Base-by-base conservation (phyloP, 1,139 yeast genomes). In the Maudiozyma humilis region DNA sequence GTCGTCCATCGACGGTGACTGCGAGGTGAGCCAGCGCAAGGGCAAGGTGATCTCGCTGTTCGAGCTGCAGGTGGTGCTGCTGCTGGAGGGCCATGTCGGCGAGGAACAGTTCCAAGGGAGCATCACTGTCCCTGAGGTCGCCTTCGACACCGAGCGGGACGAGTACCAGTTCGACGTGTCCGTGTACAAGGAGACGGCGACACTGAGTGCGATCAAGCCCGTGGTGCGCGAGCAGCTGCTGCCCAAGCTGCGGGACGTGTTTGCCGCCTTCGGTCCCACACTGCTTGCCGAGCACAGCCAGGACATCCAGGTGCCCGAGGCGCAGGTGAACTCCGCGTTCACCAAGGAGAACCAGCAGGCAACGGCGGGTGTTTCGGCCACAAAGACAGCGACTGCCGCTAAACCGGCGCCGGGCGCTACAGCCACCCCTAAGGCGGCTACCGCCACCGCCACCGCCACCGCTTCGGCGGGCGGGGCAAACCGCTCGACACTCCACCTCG, bases 1-100 rank as follows among this genome's bases (percentile, higher is more conserved):
- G 13, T 78, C 86, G 16, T 73, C 84, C 6, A 75, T 89, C 30
- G 95, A 85, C 54, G 99, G 99, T 41, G 99, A 91, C 56, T 95
- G 88, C 49, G 97, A 88, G 60, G 97, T 91, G 30, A 83, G 87
- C 50, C 98, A 91, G 68, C 79, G 98, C 56, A 91, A 93, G 66
- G 98, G 99, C 16, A 89, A 91, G 63, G 94, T 91, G 35, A 89
- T 91, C 56, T 85, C 95, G 2, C 69, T 91, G 48, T 91, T 86
- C 64, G 98, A 91, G 60, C 69, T 93, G 62, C 75, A 79, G 50
- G 54, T 89, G 45, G 79, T 75, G 1, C 63, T 89, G 48, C 71
- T 70, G n/a, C 78, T 79, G 56, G 64, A 64, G 6, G 91, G 94
- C 8, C 55, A 57, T 32, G 65, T 67, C 32, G 60, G 63, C 4